Conservation (phyloP, 2,329 filamentous ascomycete genomes). For the Pyrenophora tritici-repentis region DNA sequence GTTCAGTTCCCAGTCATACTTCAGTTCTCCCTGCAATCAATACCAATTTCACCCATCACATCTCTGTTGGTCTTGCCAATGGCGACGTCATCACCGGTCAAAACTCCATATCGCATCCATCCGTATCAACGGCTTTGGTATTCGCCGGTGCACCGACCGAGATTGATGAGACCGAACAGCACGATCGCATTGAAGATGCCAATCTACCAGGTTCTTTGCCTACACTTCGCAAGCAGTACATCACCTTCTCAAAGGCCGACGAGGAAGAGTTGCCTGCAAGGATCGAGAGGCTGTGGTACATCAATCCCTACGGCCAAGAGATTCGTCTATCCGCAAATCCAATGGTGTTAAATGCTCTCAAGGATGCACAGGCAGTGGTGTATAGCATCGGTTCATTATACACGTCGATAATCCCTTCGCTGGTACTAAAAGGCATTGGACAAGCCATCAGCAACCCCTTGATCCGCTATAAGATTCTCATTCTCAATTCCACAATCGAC, state of each 20-base stretch:
- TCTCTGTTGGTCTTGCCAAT: slow-evolving; percentile 78
- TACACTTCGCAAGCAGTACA: slow-evolving; percentile 77
- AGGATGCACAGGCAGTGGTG: slow-evolving; percentile 69
- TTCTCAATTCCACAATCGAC: slow-evolving; percentile 82
- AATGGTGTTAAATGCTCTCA: slow-evolving; percentile 72
- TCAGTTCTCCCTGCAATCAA: slow-evolving; percentile 88
- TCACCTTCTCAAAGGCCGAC: slow-evolving; percentile 75
- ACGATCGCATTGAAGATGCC: slow-evolving; percentile 76
- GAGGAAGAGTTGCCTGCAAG: slow-evolving; percentile 77
- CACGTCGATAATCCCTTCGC: slow-evolving; percentile 82
- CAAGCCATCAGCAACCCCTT: slow-evolving; percentile 61
- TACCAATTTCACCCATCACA: slow-evolving; percentile 94
- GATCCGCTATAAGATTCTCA: slow-evolving; percentile 74
- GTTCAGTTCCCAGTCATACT: slow-evolving; percentile 76
- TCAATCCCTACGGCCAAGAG: slow-evolving; percentile 97
- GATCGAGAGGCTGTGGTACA: slow-evolving; percentile 90
- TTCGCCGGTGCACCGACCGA: slow-evolving; percentile 22
- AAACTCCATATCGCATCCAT: slow-evolving; percentile 61
- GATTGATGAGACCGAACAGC: slow-evolving; percentile 54
- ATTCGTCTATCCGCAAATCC: slow-evolving; percentile 85
- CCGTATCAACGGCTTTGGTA: slow-evolving; percentile 36
- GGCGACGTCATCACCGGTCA: slow-evolving; percentile 84
- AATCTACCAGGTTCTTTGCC: slow-evolving; percentile 82
- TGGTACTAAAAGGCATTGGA: slow-evolving; percentile 79
- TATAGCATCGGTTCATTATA: slow-evolving; percentile 96